These are phyloP conservation scores for Epichloe gansuensis DNA, from an alignment of 2,329 filamentous ascomycete genomes.

Conservation along the genomic window DNA sequence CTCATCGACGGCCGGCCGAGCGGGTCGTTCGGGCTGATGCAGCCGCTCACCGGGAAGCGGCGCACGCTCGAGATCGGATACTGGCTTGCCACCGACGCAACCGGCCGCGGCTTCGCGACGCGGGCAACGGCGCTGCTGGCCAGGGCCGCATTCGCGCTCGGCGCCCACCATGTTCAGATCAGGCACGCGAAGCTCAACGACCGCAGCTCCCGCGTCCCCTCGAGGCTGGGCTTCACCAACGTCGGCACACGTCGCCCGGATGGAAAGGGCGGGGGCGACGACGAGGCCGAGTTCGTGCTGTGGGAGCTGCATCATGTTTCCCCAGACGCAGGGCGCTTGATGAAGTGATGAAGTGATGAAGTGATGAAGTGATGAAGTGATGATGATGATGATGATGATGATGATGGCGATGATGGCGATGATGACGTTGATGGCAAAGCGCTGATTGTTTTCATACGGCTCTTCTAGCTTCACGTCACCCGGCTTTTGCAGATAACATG, in stretches of 20 bases:
- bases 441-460: constrained; percentile 42
- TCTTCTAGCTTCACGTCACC: constrained; percentile 46
- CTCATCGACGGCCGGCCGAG: constrained; percentile 1
- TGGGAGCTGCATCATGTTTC: background rate
- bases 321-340: no score
- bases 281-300: background rate
- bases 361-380: no score
- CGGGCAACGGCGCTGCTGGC: constrained; percentile 8
- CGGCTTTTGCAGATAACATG: constrained; percentile 46
- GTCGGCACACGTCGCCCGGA: background rate
- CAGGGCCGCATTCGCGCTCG: constrained; percentile 7
- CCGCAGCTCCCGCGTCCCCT: constrained; percentile 6
- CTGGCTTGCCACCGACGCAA: constrained; percentile 10
- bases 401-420: no score
- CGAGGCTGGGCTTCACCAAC: constrained; percentile 6
- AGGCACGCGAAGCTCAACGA: constrained; percentile 7
- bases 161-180: constrained; percentile 8
- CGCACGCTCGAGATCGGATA: constrained; percentile 9
- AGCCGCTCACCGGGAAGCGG: background rate
- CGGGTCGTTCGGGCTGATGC: constrained; percentile 10
- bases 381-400: no score
- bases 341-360: background rate
- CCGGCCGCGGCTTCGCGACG: constrained; percentile 9
- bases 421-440: no score
- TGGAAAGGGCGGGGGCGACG: background rate